Conservation (phyloP, 345 rosid species). For the Bretschneidera sinensis region DNA sequence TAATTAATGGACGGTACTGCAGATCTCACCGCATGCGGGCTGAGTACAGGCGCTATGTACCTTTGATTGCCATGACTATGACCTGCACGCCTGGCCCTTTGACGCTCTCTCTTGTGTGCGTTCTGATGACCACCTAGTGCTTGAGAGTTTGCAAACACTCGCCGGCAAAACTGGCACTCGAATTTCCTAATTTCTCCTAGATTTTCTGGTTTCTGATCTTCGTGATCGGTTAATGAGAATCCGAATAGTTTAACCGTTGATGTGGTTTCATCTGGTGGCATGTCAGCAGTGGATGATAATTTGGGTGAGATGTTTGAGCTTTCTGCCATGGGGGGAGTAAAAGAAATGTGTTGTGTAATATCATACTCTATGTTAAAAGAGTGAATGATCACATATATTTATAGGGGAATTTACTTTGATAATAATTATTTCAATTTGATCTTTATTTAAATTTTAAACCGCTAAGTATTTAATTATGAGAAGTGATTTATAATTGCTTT, state of each 20-base stretch:
- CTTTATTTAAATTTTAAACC: too few species aligned
- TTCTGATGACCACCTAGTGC: slow-evolving; percentile 67
- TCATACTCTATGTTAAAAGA: too few species aligned
- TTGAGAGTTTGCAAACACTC: slow-evolving; percentile 52
- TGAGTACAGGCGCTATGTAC: slow-evolving; percentile 17
- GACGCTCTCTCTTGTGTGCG: slow-evolving; percentile 61
- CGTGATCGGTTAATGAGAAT: slow-evolving; percentile 24
- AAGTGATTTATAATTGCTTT: too few species aligned
- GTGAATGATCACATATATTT: too few species aligned
- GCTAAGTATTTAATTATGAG: too few species aligned
- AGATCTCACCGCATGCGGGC: slow-evolving; percentile 30
- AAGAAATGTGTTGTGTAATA: too few species aligned
- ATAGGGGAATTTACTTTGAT: too few species aligned
- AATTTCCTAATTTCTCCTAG: slow-evolving; percentile 29
- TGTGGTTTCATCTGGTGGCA: slow-evolving; percentile 6
- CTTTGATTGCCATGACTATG: slow-evolving; percentile 25
- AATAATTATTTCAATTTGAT: too few species aligned
- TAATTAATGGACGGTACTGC: slow-evolving; percentile 3
- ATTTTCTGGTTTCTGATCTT: slow-evolving; percentile 16
- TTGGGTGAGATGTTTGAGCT: slow-evolving; percentile 18
- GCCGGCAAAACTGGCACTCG: slow-evolving; percentile 54
- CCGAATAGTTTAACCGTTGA: slow-evolving; percentile 39
- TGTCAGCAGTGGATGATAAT: not conserved
- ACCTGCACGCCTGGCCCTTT: slow-evolving; percentile 36
- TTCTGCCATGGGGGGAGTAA: slow-evolving; percentile 18